Conservation (phyloP, 2,329 filamentous ascomycete species). For the Talaromyces sp. region DNA sequence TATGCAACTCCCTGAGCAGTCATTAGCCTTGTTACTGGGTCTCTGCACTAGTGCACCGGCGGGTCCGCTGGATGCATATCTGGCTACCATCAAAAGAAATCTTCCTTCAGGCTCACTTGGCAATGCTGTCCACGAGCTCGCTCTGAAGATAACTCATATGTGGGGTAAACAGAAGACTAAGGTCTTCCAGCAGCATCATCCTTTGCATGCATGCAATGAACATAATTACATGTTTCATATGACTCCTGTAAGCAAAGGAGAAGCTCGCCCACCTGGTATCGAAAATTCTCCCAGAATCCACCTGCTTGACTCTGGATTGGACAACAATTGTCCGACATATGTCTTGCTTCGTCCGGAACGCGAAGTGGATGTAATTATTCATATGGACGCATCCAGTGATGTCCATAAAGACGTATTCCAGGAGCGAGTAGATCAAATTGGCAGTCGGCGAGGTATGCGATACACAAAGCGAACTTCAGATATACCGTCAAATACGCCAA, state of each 20-base stretch:
- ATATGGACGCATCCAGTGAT: slow-evolving; percentile 16
- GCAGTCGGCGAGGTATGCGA: slow-evolving; percentile 14
- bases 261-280: slow-evolving; percentile 15
- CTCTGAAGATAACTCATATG: slow-evolving; percentile 17
- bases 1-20: slow-evolving; percentile 20
- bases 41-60: slow-evolving; percentile 17
- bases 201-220: slow-evolving; percentile 18
- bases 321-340: slow-evolving; percentile 18
- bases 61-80: slow-evolving; percentile 16
- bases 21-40: slow-evolving; percentile 14
- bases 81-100: slow-evolving; percentile 19
- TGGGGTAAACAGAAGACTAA: slow-evolving; percentile 17
- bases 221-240: slow-evolving; percentile 18
- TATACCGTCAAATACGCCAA: not conserved
- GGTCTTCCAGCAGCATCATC: slow-evolving; percentile 17
- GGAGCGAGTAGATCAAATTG: slow-evolving; percentile 16
- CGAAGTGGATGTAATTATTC: slow-evolving; percentile 15
- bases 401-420: slow-evolving; percentile 16
- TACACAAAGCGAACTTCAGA: slow-evolving; percentile 9
- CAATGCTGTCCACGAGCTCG: slow-evolving; percentile 14
- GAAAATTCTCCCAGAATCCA: slow-evolving; percentile 16
- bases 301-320: slow-evolving; percentile 15
- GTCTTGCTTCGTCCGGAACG: slow-evolving; percentile 16
- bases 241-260: slow-evolving; percentile 7
- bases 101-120: slow-evolving; percentile 13